Evolutionary conservation across 1,139 yeast species (phyloP).

Genomic region (Suhomyces bokatorum): DNA sequence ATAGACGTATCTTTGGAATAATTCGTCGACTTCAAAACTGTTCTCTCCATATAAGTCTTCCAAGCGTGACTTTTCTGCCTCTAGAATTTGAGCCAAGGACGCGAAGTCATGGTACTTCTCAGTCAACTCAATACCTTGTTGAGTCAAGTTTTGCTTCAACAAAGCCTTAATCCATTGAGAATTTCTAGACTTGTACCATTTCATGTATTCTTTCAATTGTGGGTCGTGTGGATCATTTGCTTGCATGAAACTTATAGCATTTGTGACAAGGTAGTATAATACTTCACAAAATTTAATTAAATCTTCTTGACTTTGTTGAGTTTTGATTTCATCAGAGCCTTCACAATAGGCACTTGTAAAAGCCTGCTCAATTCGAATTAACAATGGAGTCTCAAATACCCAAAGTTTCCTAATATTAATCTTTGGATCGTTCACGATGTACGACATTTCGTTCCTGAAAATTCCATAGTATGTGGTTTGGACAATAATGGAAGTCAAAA

Average conservation of each 20-base stretch:
- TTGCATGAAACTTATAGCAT: conserved; percentile 41
- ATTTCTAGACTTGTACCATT: conserved; percentile 38
- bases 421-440: conserved; percentile 25
- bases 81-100: conserved; percentile 65
- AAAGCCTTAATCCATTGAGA: conserved; percentile 56
- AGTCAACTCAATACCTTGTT: conserved; percentile 62
- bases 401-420: conserved; percentile 31
- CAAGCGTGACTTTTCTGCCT: conserved; percentile 47
- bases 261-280: conserved; percentile 39
- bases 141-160: conserved; percentile 45
- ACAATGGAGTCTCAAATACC: conserved; percentile 42
- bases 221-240: conserved; percentile 20
- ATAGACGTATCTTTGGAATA: conserved; percentile 40
- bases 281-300: conserved; percentile 32
- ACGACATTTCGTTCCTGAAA: conserved; percentile 42
- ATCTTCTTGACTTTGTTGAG: conserved; percentile 20
- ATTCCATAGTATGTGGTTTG: conserved; percentile 44
- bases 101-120: conserved; percentile 67
- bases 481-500: conserved; percentile 34
- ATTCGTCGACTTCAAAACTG: conserved; percentile 18
- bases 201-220: conserved; percentile 31
- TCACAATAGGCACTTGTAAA: conserved; percentile 23
- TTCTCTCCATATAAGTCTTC: conserved; percentile 25
- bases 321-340: conserved; percentile 11
- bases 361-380: conserved; percentile 35